Conservation (phyloP, 2,329 filamentous ascomycete genomes). For the Exophiala phaeomuriformis region DNA sequence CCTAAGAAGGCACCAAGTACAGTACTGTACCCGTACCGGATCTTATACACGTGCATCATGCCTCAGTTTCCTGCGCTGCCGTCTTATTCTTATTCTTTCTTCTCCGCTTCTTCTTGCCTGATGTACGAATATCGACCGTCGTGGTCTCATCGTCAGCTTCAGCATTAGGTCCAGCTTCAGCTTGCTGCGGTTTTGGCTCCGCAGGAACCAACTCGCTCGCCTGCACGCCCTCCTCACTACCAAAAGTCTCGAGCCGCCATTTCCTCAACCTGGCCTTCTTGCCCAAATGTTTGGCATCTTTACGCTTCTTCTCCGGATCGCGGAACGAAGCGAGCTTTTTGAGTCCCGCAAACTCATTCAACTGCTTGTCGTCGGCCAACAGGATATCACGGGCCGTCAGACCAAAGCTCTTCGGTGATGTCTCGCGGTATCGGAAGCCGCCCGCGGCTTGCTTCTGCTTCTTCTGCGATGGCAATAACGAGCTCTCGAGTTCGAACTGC, state of each 20-base stretch:
- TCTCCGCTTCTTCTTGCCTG: constrained; percentile 40
- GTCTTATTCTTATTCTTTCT: constrained; percentile 37
- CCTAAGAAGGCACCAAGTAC: too few relatives aligned
- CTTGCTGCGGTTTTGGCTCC: constrained; percentile 14
- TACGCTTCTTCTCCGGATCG: constrained; percentile 79
- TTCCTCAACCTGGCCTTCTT: constrained; percentile 88
- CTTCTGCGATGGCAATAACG: constrained; percentile 52
- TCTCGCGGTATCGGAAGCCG: constrained; percentile 87
- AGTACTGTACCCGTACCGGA: too few relatives aligned
- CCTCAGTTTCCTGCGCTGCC: too few relatives aligned
- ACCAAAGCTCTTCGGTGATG: constrained; percentile 81
- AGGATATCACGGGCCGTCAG: constrained; percentile 86
- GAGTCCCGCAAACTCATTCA: constrained; percentile 85
- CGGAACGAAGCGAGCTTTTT: constrained; percentile 93
- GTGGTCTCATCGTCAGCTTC: constrained; percentile 28
- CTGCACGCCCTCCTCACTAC: constrained; percentile 47
- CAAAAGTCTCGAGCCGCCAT: constrained; percentile 69
- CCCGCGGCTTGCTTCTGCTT: constrained; percentile 19
- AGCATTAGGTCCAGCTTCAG: too few relatives aligned
- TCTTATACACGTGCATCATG: too few relatives aligned
- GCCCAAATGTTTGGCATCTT: constrained; percentile 77
- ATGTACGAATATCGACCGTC: constrained; percentile 38
- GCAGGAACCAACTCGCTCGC: constrained; percentile 16
- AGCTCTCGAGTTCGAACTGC: constrained; percentile 65
- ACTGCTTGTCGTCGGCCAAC: constrained; percentile 72